Evolutionary conservation across 805 yeast species (phyloP), one percentile per base, ranked within the genome.

Genomic region (Teunomyces panamensis): DNA sequence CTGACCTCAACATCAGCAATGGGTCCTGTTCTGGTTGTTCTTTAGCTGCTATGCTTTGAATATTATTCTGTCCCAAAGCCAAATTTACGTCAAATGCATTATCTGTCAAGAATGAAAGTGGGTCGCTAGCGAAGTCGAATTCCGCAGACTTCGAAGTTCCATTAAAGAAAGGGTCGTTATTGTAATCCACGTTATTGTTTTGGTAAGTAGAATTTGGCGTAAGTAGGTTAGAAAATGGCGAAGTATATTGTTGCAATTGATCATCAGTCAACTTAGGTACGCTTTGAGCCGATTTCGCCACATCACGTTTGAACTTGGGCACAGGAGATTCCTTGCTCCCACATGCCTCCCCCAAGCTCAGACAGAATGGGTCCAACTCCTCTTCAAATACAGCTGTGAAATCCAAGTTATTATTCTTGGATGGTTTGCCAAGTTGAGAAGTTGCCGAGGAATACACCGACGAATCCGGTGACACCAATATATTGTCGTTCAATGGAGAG

Each of bases 301-400:
- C 20, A 36, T 43, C 48, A 14, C 65, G 53, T 44, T 62, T 58
- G 46, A 50, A 65, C 50, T 70, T 68, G 2, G 96, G 95, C 3
- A 84, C 62, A 3, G 94, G 96, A 53, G 79, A 68, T 11, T 75
- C 75, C 56, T 74, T 83, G 5, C 84, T 83, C 13, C 97, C 97
- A 67, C 97, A 91, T 0, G 90, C 97, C 63, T 82, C 77, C 51
- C 80, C 79, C 60, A 92, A 75, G 56, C 83, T 80, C 24, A 79
- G 78, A 61, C 98, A 92, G 62, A 92, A 92, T 27, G 80, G 81
- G 49, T 79, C 78, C 46, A 84, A 83, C 54, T 84, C 83, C 60
- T 87, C 92, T 58, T 83, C 86, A 61, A 82, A 86, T 7, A 46
- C 46, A 9, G 53, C 52, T 9, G 57, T 49, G 32, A 26, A 26